A percentile compares a stretch with the other conserved stretches of the same genome.
phyloP scores from a whole-genome alignment of 305 asterid genomes.

The Solanum hybrid region DNA sequence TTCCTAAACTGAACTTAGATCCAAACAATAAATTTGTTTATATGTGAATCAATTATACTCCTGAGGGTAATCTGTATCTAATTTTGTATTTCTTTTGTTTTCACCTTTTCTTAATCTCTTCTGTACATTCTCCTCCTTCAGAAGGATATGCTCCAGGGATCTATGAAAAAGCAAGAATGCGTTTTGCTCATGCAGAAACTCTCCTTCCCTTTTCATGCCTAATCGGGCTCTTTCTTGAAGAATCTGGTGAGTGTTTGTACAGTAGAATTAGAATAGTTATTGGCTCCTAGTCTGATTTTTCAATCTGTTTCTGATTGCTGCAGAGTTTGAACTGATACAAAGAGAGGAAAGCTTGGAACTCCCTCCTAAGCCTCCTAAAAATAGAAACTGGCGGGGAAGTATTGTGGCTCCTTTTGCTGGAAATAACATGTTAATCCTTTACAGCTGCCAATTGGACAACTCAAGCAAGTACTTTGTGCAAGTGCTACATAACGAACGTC shows the following conservation, averaged over 20 bases:
- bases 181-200: constrained; percentile 19
- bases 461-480: constrained; percentile 67
- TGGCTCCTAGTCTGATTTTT: background rate
- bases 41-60: background rate
- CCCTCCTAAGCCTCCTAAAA: constrained; percentile 79
- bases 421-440: constrained; percentile 68
- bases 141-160: constrained; percentile 65
- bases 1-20: background rate
- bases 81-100: background rate
- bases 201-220: constrained; percentile 46
- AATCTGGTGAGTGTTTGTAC: constrained; percentile 48
- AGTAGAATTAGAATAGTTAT: background rate
- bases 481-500: constrained; percentile 75
- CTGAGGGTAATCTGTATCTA: background rate
- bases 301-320: constrained; percentile 7
- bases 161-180: constrained; percentile 74
- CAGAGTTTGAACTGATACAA: constrained; percentile 66
- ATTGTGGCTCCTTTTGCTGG: constrained; percentile 83
- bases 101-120: background rate
- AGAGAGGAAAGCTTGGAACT: constrained; percentile 54
- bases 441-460: constrained; percentile 54
- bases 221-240: constrained; percentile 83
- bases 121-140: constrained; percentile 16
- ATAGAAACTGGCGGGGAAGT: constrained; percentile 76
- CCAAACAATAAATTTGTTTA: background rate